Base-by-base conservation (phyloP, 176 grass and related monocot species). In the Guadua angustifolia region DNA sequence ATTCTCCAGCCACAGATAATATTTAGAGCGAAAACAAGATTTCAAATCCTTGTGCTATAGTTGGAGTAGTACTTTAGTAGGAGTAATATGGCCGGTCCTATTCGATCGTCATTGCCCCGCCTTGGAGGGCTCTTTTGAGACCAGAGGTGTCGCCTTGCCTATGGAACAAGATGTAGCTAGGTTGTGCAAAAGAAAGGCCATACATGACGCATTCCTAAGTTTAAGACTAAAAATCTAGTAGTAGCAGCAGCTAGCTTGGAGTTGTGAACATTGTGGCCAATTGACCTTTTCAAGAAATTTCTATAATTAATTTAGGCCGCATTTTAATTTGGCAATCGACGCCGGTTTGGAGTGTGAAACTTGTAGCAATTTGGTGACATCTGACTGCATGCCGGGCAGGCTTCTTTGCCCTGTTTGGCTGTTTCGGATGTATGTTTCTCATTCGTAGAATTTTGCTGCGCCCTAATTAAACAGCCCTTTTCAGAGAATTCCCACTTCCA, bases 111-210 rank as follows among this genome's bases (percentile, higher is more conserved):
- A 38, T 26, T 61, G 80, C 60, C 59, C 26, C 69, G 61, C 14
- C 11, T 53, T 87, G 80, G 55, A 84, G 84, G 75, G 61, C 62
- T 46, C 63, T 90, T 75, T 75, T 67, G 89, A 60, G 85, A 80
- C 69, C n/a, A 44, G 74, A 65, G 70, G 5, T 87, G 85, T 79
- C 80, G 49, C 69, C 85, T 69, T 87, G 84, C 64, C 74, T 38
- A 68, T 62, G 84, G 67, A 83, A 73, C 74, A 83, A 36, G 58
- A 45, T 21, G 17, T 83, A 68, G 74, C 67, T 79, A 59, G 75
- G 67, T 68, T 60, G 88, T 21, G 80, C 80, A 91, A 91, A 89
- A 83, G 80, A 56, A 24, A 76, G 55, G 75, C 18, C 80, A 79
- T 39, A 55, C 63, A 15, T 71, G 83, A 64, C 16, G 77, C 66